Base-by-base conservation (phyloP, 164 flowering plant genomes). In the Macadamia integrifolia region DNA sequence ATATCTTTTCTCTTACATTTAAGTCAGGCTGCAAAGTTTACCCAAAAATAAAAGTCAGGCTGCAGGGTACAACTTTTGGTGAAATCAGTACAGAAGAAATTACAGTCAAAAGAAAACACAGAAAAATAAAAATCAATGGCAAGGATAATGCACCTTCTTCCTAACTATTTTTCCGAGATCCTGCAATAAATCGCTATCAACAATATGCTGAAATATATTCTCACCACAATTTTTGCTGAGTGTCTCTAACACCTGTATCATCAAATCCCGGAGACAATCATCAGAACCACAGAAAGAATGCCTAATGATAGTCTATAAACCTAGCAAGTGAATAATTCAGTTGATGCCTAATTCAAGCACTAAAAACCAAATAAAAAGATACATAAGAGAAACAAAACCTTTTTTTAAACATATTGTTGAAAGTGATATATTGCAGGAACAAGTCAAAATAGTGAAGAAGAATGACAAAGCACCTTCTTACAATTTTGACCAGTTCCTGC, bases 181-280 rank as follows among this genome's bases (percentile, higher is more conserved):
- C 70, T 80, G 87, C 69, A 93, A 81, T 69, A 90, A 84, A 72
- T 90, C 96, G 53, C 92, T 89, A 74, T 93, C 98, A 78, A 85
- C 72, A 58, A 93, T 88, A 69, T 77, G 90, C 75, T 87, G 89
- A 73, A 85, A 87, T 17, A 91, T 79, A 60, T 64, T 77, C 43
- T 93, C 98, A 31, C 94, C 98, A 80, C 98, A 93, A 68, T 93
- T 93, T 82, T 93, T 93, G 81, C 89, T 92, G 46, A 93, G 82
- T 46, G 98, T 86, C 81, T 93, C 98, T 79, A 93, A 68, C 58
- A 84, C 97, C 98, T 93, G 75, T 46, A 79, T 65, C 62, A 67
- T 49, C 35, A 68, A 62, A 42, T 61, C 35, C 14, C 58, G 61
- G 42, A 56, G 17, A 71, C 11, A 31, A 64, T 11, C 18, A 30